Conservation (phyloP, 2,329 filamentous ascomycete genomes). For the Colletotrichum gloeosporioides region DNA sequence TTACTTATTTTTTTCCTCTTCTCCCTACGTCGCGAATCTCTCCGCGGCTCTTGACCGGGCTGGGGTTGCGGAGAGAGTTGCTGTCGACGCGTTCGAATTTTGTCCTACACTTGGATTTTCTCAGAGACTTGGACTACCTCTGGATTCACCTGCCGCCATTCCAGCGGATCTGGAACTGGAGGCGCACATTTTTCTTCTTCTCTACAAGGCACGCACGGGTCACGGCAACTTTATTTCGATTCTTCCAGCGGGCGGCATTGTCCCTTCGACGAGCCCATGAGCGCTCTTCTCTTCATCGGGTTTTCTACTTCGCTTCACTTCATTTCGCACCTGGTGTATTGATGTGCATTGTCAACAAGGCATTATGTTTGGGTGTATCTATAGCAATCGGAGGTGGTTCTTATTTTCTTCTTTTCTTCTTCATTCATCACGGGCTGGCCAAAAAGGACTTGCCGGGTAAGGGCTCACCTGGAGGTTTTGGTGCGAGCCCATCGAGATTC, state of each 20-base stretch:
- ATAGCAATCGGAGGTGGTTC: neutral
- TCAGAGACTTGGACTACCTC: neutral
- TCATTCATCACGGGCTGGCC: neutral
- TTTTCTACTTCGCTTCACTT: neutral
- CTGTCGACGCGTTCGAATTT: neutral
- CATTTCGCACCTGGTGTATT: neutral
- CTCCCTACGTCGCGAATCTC: neutral
- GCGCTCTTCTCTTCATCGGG: neutral
- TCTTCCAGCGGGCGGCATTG: slow-evolving; percentile 11
- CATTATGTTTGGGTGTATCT: slow-evolving; percentile 1
- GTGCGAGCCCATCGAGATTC: neutral
- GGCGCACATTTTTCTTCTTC: slow-evolving; percentile 1
- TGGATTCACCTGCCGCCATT: neutral
- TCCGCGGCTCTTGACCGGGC: neutral
- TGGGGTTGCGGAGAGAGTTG: neutral
- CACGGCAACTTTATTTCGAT: slow-evolving; percentile 8
- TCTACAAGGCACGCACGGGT: slow-evolving; percentile 9
- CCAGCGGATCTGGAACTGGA: slow-evolving; percentile 2
- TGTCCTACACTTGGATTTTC: neutral
- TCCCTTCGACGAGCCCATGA: neutral
- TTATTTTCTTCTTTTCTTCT: neutral
- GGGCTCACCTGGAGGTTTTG: neutral
- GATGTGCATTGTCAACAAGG: neutral
- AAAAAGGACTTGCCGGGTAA: neutral
- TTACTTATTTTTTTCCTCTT: neutral